Conservation (phyloP, 2,329 filamentous ascomycete species). For the Pestalotiopsis sp. region DNA sequence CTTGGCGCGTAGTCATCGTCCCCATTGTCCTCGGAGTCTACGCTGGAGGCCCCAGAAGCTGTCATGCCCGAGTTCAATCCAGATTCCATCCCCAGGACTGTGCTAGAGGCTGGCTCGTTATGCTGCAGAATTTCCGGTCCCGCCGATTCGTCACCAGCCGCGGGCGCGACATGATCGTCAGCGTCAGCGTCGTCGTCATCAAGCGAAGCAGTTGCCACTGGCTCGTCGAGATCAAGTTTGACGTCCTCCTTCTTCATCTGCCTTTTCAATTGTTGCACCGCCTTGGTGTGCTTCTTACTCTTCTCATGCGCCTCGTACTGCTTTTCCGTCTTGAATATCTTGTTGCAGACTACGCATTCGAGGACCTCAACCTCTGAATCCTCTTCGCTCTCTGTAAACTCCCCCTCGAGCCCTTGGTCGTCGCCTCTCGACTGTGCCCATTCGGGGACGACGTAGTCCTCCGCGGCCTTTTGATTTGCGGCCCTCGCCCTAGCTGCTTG, state of each 20-base stretch:
- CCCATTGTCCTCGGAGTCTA: conserved; percentile 22
- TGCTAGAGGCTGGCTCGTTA: not conserved
- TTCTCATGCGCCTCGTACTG: conserved; percentile 91
- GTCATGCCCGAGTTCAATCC: not conserved
- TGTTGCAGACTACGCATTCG: conserved; percentile 78
- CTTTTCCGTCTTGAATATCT: conserved; percentile 86
- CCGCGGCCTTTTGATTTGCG: conserved; percentile 75
- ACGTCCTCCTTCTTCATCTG: conserved; percentile 84
- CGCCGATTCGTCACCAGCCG: conserved; percentile 11
- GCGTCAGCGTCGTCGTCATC: not conserved
- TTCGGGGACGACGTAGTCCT: conserved; percentile 65
- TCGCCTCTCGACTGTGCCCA: conserved; percentile 71
- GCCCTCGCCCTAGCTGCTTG: conserved; percentile 84
- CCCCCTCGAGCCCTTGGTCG: conserved; percentile 43
- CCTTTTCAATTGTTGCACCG: conserved; percentile 75
- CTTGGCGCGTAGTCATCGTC: conserved; percentile 52
- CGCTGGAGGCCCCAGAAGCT: conserved; percentile 3
- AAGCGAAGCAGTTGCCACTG: conserved; percentile 5
- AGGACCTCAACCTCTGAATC: conserved; percentile 61
- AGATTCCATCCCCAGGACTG: not conserved
- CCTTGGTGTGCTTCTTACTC: conserved; percentile 94
- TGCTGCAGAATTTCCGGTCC: conserved; percentile 4
- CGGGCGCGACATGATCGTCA: not conserved
- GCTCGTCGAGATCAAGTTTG: conserved; percentile 40
- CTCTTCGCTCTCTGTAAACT: conserved; percentile 65